Conservation (phyloP, 208 protist species). For the Vickermania ingenoplastis region DNA sequence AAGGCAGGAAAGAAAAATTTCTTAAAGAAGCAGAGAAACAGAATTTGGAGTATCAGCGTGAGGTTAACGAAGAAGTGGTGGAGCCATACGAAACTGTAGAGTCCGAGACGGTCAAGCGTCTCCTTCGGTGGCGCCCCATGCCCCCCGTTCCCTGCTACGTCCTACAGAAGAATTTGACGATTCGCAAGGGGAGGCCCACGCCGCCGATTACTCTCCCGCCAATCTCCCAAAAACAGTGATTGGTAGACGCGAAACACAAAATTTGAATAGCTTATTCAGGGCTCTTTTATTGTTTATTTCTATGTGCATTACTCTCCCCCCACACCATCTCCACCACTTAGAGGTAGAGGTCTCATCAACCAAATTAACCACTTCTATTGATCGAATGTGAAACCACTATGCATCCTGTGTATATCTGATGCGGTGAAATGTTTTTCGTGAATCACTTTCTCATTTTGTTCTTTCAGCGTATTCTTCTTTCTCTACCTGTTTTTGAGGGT, state of each 20-base stretch:
- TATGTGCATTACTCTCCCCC: too few species aligned
- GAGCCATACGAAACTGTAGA: constrained; percentile 27
- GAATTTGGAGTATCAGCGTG: constrained; percentile 38
- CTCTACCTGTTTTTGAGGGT: too few species aligned
- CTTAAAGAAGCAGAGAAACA: constrained; percentile 20
- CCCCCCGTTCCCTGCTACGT: constrained; percentile 29
- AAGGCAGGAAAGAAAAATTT: constrained; percentile 37
- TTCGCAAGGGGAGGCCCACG: constrained; percentile 18
- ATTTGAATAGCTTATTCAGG: neutral
- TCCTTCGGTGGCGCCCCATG: constrained; percentile 74
- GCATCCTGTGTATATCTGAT: too few species aligned
- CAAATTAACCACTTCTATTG: neutral
- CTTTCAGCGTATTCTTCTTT: neutral
- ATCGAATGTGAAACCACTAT: neutral
- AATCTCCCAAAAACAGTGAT: constrained; percentile 3
- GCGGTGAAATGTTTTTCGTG: too few species aligned
- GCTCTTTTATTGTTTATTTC: too few species aligned
- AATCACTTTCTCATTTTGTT: neutral
- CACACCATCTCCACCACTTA: too few species aligned
- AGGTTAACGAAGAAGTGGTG: constrained; percentile 4
- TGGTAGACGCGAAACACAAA: neutral
- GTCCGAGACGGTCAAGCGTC: constrained; percentile 48
- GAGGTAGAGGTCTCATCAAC: neutral
- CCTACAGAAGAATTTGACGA: constrained; percentile 18
- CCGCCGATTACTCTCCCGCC: constrained; percentile 17